A percentile compares a stretch with the other conserved stretches of the same genome.
These are phyloP conservation scores for Lachnellula suecica DNA, from an alignment of 2,329 filamentous ascomycete genomes.

Conservation along the genomic window DNA sequence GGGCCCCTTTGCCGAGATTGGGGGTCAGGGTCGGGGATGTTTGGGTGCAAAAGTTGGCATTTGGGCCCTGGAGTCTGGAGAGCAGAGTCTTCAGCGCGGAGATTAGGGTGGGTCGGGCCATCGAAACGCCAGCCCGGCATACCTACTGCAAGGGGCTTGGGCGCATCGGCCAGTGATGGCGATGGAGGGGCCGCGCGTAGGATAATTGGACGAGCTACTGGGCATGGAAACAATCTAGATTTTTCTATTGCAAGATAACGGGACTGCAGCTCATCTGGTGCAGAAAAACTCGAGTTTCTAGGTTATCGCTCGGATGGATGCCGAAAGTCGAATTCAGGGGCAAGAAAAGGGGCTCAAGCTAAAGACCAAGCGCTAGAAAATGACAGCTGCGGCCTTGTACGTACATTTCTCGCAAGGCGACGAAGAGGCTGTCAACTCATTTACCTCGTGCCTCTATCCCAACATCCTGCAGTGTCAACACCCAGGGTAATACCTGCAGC, in stretches of 20 bases:
- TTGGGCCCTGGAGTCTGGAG: not conserved
- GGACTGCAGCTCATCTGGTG: not conserved
- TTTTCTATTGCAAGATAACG: not conserved
- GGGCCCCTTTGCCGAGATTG: slow-evolving; percentile 2
- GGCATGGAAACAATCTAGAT: not conserved
- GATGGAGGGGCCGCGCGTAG: not conserved
- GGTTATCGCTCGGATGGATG: not conserved
- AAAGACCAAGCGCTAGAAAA: not conserved
- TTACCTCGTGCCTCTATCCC: not conserved
- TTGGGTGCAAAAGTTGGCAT: not conserved
- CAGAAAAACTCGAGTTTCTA: too few species aligned
- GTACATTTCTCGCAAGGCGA: not conserved
- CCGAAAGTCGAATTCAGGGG: not conserved
- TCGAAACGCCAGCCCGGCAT: not conserved
- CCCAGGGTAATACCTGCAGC: not conserved
- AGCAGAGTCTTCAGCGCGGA: not conserved
- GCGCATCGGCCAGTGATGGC: not conserved
- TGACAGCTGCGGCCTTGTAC: not conserved
- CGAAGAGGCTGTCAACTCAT: not conserved
- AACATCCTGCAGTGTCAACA: not conserved
- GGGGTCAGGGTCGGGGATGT: not conserved
- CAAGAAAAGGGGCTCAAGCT: not conserved
- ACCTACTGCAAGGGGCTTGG: not conserved
- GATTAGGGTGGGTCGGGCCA: slow-evolving; percentile 1
- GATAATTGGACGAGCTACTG: not conserved